These are phyloP conservation scores for Aegilops umbellulata DNA, from an alignment of 176 grass and related monocot species.

Conservation along the genomic window DNA sequence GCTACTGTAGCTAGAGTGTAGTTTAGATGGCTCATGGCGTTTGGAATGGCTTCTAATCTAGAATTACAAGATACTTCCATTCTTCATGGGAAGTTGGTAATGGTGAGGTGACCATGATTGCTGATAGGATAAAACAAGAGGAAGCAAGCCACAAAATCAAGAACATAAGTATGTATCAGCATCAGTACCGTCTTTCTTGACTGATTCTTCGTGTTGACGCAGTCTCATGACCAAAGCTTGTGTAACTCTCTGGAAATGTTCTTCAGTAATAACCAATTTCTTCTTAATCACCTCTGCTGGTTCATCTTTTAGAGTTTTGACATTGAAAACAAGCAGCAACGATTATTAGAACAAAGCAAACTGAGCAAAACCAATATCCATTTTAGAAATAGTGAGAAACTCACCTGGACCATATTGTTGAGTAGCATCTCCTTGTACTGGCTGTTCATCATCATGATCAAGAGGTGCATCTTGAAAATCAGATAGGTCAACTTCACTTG, in stretches of 20 bases:
- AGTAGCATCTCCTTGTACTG: slow-evolving; percentile 34
- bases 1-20: not conserved
- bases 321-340: slow-evolving; percentile 25
- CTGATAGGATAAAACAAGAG: not conserved
- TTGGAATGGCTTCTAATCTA: not conserved
- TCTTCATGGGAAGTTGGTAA: not conserved
- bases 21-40: not conserved
- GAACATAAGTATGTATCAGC: not conserved
- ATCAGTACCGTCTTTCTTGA: slow-evolving; percentile 70
- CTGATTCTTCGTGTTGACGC: slow-evolving; percentile 75
- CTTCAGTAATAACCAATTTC: slow-evolving; percentile 95
- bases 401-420: slow-evolving; percentile 52
- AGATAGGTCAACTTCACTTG: slow-evolving; percentile 98
- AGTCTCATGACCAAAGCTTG: slow-evolving; percentile 87
- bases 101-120: not conserved
- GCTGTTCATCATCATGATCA: slow-evolving; percentile 36
- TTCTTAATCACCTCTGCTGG: slow-evolving; percentile 54
- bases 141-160: not conserved
- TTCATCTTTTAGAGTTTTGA: slow-evolving; percentile 49
- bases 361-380: not conserved
- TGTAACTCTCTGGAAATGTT: slow-evolving; percentile 91
- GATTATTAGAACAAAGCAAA: slow-evolving; percentile 15
- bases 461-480: slow-evolving; percentile 73
- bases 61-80: not conserved
- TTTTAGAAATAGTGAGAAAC: not conserved